These are phyloP conservation scores for Pestalotiopsis sp. DNA, from an alignment of 2,329 filamentous ascomycete species.

Conservation along the genomic window DNA sequence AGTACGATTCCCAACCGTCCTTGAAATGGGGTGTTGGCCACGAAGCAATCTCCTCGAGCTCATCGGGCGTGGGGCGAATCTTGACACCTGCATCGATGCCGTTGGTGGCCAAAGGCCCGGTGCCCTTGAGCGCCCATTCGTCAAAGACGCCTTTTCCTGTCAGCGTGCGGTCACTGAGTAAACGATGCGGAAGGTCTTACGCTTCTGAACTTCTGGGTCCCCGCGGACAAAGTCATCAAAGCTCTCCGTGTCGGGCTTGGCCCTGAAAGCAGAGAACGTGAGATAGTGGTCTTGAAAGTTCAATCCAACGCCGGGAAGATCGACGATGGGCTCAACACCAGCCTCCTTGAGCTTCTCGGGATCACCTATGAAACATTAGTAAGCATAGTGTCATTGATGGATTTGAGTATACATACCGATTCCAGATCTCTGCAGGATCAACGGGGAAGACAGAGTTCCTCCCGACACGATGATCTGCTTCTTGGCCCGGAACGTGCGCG, in stretches of 20 bases:
- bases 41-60: slow-evolving; percentile 68
- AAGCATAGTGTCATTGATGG: not conserved
- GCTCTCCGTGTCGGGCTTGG: slow-evolving; percentile 74
- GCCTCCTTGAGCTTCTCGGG: slow-evolving; percentile 70
- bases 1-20: slow-evolving; percentile 79
- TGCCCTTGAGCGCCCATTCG: slow-evolving; percentile 80
- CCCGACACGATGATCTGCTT: slow-evolving; percentile 76
- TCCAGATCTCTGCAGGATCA: slow-evolving; percentile 76
- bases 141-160: slow-evolving; percentile 60
- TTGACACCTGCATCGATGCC: slow-evolving; percentile 82
- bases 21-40: slow-evolving; percentile 78
- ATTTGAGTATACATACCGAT: slow-evolving; percentile 48
- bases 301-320: slow-evolving; percentile 73
- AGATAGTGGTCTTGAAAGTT: slow-evolving; percentile 81
- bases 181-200: slow-evolving; percentile 30
- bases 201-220: slow-evolving; percentile 71
- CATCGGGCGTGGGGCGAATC: slow-evolving; percentile 69
- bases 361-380: slow-evolving; percentile 47
- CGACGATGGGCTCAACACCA: slow-evolving; percentile 69
- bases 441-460: slow-evolving; percentile 72
- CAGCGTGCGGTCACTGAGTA: not conserved
- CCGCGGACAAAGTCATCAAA: slow-evolving; percentile 82
- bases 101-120: slow-evolving; percentile 76
- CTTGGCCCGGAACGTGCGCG: slow-evolving; percentile 64
- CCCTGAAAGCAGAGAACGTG: slow-evolving; percentile 71